Evolutionary conservation across 1,284 basidiomycete species (phyloP).

Genomic region (Cerrena zonata): DNA sequence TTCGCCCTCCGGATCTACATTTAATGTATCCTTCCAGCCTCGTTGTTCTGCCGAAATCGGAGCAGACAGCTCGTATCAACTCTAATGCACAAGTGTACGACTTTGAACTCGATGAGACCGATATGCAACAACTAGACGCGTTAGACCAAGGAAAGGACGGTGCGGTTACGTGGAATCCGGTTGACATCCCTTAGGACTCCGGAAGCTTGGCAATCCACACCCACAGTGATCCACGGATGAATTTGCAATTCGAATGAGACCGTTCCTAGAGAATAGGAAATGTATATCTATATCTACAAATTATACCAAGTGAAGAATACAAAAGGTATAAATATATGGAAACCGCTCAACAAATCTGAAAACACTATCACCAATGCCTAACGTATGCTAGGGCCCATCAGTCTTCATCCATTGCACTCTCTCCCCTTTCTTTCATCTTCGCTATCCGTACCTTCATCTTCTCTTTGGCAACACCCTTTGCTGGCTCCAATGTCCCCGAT

Average conservation of each 20-base stretch:
- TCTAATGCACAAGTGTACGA: conserved; percentile 50
- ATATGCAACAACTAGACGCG: conserved; percentile 45
- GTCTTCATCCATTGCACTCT: conserved; percentile 49
- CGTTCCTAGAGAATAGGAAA: not conserved
- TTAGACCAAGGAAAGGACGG: conserved; percentile 45
- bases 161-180: conserved; percentile 47
- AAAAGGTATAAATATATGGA: not conserved
- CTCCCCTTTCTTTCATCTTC: conserved; percentile 42
- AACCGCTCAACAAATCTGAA: too few species aligned
- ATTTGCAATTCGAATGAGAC: not conserved
- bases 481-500: conserved; percentile 48
- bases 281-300: too few species aligned
- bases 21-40: conserved; percentile 31
- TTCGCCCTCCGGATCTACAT: not conserved
- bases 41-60: conserved; percentile 52
- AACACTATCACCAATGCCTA: not conserved
- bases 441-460: conserved; percentile 50
- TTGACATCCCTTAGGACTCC: conserved; percentile 28
- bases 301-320: too few species aligned
- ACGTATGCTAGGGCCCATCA: conserved; percentile 13
- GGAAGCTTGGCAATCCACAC: not conserved
- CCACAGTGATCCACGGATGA: not conserved
- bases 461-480: conserved; percentile 42
- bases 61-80: conserved; percentile 43
- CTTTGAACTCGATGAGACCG: conserved; percentile 45